Evolutionary conservation across 1,284 basidiomycete genomes (phyloP).

Genomic region (Cystobasidiaceae sp.): DNA sequence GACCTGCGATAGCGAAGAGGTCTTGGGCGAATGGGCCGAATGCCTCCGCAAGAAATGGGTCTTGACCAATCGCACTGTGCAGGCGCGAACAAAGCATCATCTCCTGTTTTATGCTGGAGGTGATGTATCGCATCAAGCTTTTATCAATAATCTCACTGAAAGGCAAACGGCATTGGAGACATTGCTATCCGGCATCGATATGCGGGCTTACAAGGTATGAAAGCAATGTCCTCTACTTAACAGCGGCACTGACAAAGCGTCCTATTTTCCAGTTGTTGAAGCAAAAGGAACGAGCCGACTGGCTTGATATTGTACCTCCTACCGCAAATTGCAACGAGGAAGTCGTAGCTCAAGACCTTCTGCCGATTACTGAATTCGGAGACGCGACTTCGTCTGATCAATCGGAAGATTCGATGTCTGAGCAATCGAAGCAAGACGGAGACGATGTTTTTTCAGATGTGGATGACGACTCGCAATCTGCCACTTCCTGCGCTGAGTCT

Average conservation of each 20-base stretch:
- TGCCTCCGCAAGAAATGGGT: slow-evolving; percentile 33
- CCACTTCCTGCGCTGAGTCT: slow-evolving; percentile 8
- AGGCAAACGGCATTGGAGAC: background rate
- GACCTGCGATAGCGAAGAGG: background rate
- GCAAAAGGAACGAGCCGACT: slow-evolving; percentile 11
- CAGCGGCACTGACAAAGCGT: no score
- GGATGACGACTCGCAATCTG: background rate
- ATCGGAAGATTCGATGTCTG: no score
- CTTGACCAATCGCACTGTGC: slow-evolving; percentile 32
- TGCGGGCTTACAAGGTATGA: slow-evolving; percentile 14
- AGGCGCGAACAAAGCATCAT: slow-evolving; percentile 37
- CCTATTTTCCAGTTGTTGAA: slow-evolving; percentile 20
- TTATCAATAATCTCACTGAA: slow-evolving; percentile 28
- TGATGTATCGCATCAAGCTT: slow-evolving; percentile 36
- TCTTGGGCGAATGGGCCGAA: slow-evolving; percentile 31
- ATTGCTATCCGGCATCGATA: slow-evolving; percentile 13
- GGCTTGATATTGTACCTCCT: slow-evolving; percentile 2
- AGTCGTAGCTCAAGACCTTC: no score
- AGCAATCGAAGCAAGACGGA: no score
- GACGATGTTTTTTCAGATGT: slow-evolving; percentile 25
- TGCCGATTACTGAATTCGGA: no score
- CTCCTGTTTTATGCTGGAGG: slow-evolving; percentile 39
- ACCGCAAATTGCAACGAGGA: background rate
- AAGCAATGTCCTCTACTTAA: no score
- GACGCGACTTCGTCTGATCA: no score